Percentiles rank a stretch among this genome's conserved stretches.
phyloP scores from a whole-genome alignment of 106 monocot genomes.

The Apostasia ramifera region DNA sequence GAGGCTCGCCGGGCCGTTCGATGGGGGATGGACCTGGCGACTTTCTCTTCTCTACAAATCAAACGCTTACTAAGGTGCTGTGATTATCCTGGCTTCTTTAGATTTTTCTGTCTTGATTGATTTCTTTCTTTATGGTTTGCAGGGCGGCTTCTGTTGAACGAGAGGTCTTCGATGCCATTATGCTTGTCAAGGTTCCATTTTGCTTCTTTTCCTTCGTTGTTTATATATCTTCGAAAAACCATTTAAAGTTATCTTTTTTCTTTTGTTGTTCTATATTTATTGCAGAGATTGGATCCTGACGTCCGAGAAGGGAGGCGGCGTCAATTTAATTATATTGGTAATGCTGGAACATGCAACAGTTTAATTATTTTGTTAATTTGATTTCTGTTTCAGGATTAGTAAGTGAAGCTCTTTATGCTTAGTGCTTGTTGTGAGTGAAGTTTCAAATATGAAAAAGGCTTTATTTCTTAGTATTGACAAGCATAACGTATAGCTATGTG shows the following conservation, averaged over 20 bases:
- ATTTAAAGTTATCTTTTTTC: not conserved
- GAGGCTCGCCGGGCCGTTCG: conserved; percentile 71
- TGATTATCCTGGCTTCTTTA: not conserved
- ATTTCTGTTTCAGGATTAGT: too few relatives aligned
- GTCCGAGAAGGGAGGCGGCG: conserved; percentile 93
- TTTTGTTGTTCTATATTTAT: not conserved
- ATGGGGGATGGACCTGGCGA: conserved; percentile 90
- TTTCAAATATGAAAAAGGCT: too few relatives aligned
- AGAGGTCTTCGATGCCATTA: conserved; percentile 77
- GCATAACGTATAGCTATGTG: too few relatives aligned
- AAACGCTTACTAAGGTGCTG: conserved; percentile 63
- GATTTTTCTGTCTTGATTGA: not conserved
- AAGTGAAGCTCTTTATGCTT: too few relatives aligned
- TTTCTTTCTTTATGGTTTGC: conserved; percentile 7
- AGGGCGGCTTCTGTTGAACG: conserved; percentile 66
- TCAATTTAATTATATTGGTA: conserved; percentile 91
- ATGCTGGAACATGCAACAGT: not conserved
- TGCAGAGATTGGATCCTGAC: conserved; percentile 86
- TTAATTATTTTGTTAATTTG: not conserved
- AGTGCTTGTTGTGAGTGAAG: too few relatives aligned
- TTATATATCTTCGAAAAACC: too few relatives aligned
- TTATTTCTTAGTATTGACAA: too few relatives aligned
- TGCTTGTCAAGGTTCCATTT: conserved; percentile 67
- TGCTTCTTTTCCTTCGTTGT: not conserved
- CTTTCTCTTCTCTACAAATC: conserved; percentile 58